phyloP scores from a whole-genome alignment of 1,139 yeast species.

The Zygoascus hellenicus region DNA sequence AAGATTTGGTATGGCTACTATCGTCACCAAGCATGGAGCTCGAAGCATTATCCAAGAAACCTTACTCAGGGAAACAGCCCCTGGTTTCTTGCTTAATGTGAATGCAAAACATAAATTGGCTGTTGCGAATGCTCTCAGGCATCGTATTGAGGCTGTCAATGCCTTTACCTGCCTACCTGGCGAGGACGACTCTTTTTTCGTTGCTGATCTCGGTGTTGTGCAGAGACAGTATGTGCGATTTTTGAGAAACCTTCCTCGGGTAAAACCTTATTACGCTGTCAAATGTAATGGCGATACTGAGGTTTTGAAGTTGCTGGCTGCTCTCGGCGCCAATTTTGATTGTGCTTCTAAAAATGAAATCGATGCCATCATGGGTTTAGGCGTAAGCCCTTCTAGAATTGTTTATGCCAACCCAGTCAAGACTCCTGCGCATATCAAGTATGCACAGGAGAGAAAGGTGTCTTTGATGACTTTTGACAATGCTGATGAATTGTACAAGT shows the following conservation, averaged over 20 bases:
- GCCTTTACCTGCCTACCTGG: constrained; percentile 63
- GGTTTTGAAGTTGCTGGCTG: constrained; percentile 53
- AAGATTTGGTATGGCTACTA: constrained; percentile 8
- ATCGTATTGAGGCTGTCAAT: constrained; percentile 40
- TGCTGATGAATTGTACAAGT: constrained; percentile 72
- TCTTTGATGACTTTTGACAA: constrained; percentile 85
- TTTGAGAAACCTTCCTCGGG: constrained; percentile 59
- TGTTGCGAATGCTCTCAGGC: constrained; percentile 24
- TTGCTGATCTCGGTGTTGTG: constrained; percentile 77
- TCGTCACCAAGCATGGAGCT: constrained; percentile 1
- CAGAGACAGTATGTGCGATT: constrained; percentile 56
- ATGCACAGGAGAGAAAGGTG: constrained; percentile 53
- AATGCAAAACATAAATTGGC: constrained; percentile 11
- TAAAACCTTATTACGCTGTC: constrained; percentile 85
- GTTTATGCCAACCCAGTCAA: constrained; percentile 95
- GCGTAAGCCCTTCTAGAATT: constrained; percentile 60
- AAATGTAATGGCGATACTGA: constrained; percentile 78
- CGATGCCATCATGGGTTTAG: constrained; percentile 54
- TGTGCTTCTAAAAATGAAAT: constrained; percentile 92
- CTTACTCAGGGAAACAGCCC: background rate
- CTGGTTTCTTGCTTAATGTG: background rate
- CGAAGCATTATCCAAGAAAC: background rate
- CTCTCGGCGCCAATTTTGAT: constrained; percentile 74
- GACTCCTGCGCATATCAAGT: constrained; percentile 71
- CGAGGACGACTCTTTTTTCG: constrained; percentile 82